phyloP scores from a whole-genome alignment of 1,284 basidiomycete genomes.

The Ustilago hordei region DNA sequence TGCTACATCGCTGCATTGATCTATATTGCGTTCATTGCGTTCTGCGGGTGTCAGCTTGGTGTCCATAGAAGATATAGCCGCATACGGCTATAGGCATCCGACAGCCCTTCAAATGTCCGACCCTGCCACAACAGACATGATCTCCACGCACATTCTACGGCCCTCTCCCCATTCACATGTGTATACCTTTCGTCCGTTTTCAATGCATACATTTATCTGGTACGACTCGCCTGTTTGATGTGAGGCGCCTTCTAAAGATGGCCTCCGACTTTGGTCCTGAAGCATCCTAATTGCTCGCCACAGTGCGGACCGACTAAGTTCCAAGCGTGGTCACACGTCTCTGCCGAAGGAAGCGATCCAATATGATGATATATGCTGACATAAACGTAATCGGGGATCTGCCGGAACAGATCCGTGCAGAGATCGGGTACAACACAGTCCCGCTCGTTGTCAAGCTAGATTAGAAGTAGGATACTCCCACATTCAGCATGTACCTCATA shows the following conservation, averaged over 20 bases:
- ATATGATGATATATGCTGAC: no score
- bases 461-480: no score
- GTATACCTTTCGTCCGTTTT: background rate
- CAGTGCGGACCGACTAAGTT: no score
- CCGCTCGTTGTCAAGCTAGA: no score
- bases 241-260: background rate
- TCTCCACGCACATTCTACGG: background rate
- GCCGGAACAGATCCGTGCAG: no score
- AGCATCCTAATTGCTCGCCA: no score
- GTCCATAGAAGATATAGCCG: constrained; percentile 64
- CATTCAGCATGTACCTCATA: no score
- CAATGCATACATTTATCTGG: background rate
- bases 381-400: no score
- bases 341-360: no score
- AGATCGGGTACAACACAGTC: no score
- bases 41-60: constrained; percentile 72
- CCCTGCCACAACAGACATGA: background rate
- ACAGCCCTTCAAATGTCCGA: background rate
- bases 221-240: background rate
- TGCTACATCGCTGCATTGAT: constrained; percentile 73
- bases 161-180: background rate
- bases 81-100: constrained; percentile 49
- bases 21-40: constrained; percentile 72
- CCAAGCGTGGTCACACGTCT: no score
- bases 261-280: no score